Percentiles rank a stretch among this genome's conserved stretches.
Evolutionary conservation across 805 yeast genomes (phyloP).

Genomic region (Jamesozyma gamospora): DNA sequence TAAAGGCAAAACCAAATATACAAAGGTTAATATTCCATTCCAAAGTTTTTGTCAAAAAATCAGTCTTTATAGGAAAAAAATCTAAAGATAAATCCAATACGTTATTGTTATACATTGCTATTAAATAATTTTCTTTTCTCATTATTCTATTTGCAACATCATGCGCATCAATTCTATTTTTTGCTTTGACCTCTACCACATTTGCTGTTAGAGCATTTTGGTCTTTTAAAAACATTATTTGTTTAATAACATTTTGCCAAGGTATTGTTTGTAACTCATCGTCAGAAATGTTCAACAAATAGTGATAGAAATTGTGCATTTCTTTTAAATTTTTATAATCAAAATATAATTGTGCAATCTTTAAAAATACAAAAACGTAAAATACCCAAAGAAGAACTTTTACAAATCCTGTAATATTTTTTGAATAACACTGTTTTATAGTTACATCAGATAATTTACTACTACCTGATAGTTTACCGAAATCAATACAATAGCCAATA

Average conservation of each 20-base stretch:
- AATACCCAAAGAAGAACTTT: slow-evolving; percentile 59
- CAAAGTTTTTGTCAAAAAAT: slow-evolving; percentile 65
- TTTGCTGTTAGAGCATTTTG: slow-evolving; percentile 56
- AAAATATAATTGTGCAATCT: slow-evolving; percentile 45
- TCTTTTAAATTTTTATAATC: slow-evolving; percentile 64
- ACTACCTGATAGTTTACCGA: slow-evolving; percentile 33
- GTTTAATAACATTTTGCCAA: slow-evolving; percentile 79
- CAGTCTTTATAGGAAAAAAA: slow-evolving; percentile 35
- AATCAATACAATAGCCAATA: slow-evolving; percentile 74
- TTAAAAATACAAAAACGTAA: slow-evolving; percentile 40
- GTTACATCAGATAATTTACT: slow-evolving; percentile 29
- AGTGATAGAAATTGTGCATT: slow-evolving; percentile 63
- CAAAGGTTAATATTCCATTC: slow-evolving; percentile 94
- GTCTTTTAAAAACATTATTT: slow-evolving; percentile 64
- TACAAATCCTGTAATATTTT: slow-evolving; percentile 39
- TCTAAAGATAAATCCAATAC: slow-evolving; percentile 59
- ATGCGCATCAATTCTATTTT: slow-evolving; percentile 77
- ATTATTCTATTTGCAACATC: slow-evolving; percentile 90
- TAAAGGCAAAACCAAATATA: slow-evolving; percentile 76
- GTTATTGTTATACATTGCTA: slow-evolving; percentile 76
- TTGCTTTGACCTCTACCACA: slow-evolving; percentile 52
- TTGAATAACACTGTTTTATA: slow-evolving; percentile 31
- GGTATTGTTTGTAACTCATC: slow-evolving; percentile 85
- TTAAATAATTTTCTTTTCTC: slow-evolving; percentile 90
- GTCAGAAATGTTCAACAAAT: slow-evolving; percentile 61